Base-by-base conservation (phyloP, 2,329 filamentous ascomycete species). In the Xylariaceae sp. region DNA sequence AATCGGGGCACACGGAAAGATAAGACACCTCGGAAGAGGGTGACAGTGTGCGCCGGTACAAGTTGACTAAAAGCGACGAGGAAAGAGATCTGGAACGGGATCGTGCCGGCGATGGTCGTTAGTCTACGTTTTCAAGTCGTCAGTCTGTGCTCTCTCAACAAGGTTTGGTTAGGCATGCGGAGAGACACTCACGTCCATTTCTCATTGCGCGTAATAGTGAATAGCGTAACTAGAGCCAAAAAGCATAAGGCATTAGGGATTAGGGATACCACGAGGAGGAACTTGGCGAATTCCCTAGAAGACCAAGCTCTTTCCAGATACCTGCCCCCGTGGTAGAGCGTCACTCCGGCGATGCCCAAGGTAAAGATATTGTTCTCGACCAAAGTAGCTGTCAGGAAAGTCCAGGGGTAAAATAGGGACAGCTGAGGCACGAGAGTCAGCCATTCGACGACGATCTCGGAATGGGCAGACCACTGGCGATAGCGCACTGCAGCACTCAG, bases 271-370 rank as follows among this genome's bases (percentile, higher is more conserved):
- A 96, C 81, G 16, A 90, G 77, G 46, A 97, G 79, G 73, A 97
- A 97, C 75, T 96, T 97, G 68, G 87, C 91, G 72, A 97, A 91
- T 74, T 98, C 93, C 54, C 84, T 85, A 21, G 91, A 93, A 29
- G 92, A 93, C 95, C 93, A 99, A 32, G 95, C 93, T 69, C 95
- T 83, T 81, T 99, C 95, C 20, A 99, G 84, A 74, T 99, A 99
- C 67, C 92, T 87, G 9, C 95, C 95, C 52, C 93, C 93, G 77
- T 96, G 91, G 74, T 93, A 96, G 51, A 98, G 76, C 1, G 93
- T 93, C 43, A 88, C 78, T 23, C 82, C 87, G 46, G 91, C 91
- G 54, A 96, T 85, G 21, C 85, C 76, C 43, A 97, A 81, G 10
- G 91, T 96, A 69, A 96, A 89, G 66, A 98, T 80, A 73, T 98